Base-by-base conservation (phyloP, 1,139 yeast genomes). In the Geotrichum citri-aurantii region DNA sequence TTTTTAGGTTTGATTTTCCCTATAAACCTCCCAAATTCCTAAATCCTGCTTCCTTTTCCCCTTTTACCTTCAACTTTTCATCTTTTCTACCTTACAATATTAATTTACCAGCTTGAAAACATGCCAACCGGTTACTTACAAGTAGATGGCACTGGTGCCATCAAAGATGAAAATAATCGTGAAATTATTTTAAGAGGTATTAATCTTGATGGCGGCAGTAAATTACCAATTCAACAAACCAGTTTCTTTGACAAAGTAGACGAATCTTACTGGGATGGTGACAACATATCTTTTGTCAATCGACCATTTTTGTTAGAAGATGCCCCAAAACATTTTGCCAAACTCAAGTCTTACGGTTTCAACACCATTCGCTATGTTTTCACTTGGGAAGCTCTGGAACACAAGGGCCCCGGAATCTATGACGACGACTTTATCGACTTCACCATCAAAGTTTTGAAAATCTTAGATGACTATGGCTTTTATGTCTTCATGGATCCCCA, bases 361-460 rank as follows among this genome's bases (percentile, higher is more conserved):
- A 91, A 91, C 69, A 80, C 87, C 10, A 80, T 91, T 26, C 74
- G 97, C 60, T 88, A 85, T 68, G 77, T 91, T 19, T 76, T 88
- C 50, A 87, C 96, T 0, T 92, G 97, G 97, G 98, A 92, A 69
- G 95, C 97, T 0, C 67, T 92, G 10, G 97, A 92, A 70, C 97
- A 92, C 66, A 77, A 75, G 55, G 97, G 96, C 0, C 98, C 98
- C 1, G 95, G 90, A 0, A 73, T 73, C 14, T 92, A 91, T 69
- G 98, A 92, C 71, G 83, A 81, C 47, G 91, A 83, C 14, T 92
- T 83, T 67, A 80, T 89, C 57, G 83, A 85, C 48, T 89, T 85
- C 69, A 82, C 95, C 0, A 77, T 86, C 50, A 73, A 84, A 61
- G 77, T 90, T 1, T 73, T 92, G 59, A 74, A 79, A 60, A 78